These are phyloP conservation scores for Solanum pimpinellifolium DNA, from an alignment of 257 asterid genomes.

Conservation along the genomic window DNA sequence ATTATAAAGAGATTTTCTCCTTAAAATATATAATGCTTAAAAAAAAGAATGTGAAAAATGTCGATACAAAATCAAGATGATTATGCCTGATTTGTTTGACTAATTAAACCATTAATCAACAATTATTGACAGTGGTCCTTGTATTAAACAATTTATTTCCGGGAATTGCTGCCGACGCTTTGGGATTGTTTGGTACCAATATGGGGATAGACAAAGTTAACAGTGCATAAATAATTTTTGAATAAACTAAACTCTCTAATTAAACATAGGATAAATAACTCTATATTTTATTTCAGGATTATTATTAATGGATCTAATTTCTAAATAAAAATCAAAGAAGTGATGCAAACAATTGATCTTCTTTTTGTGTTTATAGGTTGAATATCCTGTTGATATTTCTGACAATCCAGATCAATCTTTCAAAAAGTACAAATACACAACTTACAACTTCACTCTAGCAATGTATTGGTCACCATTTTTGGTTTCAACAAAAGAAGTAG, in stretches of 20 bases:
- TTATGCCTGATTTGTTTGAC: background rate
- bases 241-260: background rate
- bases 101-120: background rate
- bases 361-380: constrained; percentile 23
- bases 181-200: background rate
- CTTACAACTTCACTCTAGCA: constrained; percentile 43
- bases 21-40: background rate
- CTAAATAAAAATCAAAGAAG: background rate
- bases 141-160: background rate
- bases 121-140: background rate
- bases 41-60: background rate
- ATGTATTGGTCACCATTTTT: constrained; percentile 43
- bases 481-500: constrained; percentile 27
- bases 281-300: background rate
- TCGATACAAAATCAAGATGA: background rate
- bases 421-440: constrained; percentile 30
- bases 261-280: background rate
- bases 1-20: background rate
- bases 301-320: background rate
- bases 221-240: background rate
- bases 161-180: background rate
- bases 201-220: background rate
- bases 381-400: constrained; percentile 43
- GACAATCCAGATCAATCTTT: constrained; percentile 23
- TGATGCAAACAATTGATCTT: background rate